These are phyloP conservation scores for Aspergillus fructus DNA, from an alignment of 2,329 filamentous ascomycete species.

Conservation along the genomic window DNA sequence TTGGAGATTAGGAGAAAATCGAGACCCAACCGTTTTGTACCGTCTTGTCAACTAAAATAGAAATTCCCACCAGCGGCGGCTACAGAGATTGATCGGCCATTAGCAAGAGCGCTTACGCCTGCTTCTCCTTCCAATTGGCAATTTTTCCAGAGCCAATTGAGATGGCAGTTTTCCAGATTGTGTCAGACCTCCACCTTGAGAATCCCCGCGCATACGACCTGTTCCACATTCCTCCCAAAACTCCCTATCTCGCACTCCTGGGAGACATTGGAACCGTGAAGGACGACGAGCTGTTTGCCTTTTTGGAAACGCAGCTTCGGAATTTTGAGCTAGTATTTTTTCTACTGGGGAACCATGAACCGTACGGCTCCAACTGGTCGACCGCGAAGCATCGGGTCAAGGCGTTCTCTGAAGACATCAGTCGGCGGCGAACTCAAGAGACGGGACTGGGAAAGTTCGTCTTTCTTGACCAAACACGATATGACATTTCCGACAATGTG, in stretches of 20 bases:
- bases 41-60: conserved; percentile 1
- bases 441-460: conserved; percentile 36
- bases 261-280: conserved; percentile 56
- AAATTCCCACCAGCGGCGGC: conserved; percentile 5
- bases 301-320: conserved; percentile 50
- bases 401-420: conserved; percentile 25
- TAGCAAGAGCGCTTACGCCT: conserved; percentile 10
- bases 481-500: conserved; percentile 36
- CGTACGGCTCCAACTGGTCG: conserved; percentile 42
- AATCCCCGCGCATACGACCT: conserved; percentile 49
- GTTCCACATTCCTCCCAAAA: conserved; percentile 49
- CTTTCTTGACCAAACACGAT: conserved; percentile 41
- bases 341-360: conserved; percentile 59
- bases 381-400: conserved; percentile 22
- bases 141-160: neutral
- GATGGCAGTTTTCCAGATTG: conserved; percentile 42
- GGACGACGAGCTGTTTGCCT: conserved; percentile 46
- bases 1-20: neutral
- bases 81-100: conserved; percentile 8
- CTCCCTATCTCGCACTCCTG: conserved; percentile 55
- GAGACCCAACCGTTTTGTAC: neutral
- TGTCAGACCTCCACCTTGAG: conserved; percentile 62
- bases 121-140: neutral
- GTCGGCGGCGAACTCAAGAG: conserved; percentile 9
- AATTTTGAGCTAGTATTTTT: conserved; percentile 54